Percentiles rank a stretch among this genome's conserved stretches.
Conservation (phyloP, 2,329 filamentous ascomycete genomes). For the Fusarium incarnatum region DNA sequence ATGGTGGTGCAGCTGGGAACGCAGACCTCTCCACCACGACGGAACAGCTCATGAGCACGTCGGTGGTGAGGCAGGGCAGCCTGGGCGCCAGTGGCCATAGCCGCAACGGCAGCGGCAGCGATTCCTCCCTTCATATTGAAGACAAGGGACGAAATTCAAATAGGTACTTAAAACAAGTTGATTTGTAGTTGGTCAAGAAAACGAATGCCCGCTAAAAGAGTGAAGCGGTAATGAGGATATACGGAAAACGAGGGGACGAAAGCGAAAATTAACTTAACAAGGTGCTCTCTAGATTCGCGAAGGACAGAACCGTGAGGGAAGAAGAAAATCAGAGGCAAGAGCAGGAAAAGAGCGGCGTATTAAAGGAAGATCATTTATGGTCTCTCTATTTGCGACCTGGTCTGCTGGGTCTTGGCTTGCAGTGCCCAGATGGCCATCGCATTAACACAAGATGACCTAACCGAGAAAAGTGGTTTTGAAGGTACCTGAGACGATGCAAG, state of each 20-base stretch:
- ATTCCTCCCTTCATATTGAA: slow-evolving; percentile 80
- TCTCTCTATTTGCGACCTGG: slow-evolving; percentile 35
- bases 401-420: slow-evolving; percentile 36
- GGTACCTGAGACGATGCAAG: slow-evolving; percentile 36
- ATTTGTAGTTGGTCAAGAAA: slow-evolving; percentile 51
- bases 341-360: slow-evolving; percentile 45
- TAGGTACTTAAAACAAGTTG: slow-evolving; percentile 28
- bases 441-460: slow-evolving; percentile 37
- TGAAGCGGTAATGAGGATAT: slow-evolving; percentile 75
- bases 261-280: slow-evolving; percentile 56
- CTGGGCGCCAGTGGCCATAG: slow-evolving; percentile 66
- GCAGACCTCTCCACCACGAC: slow-evolving; percentile 64
- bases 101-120: slow-evolving; percentile 73
- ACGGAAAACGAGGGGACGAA: slow-evolving; percentile 63
- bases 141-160: slow-evolving; percentile 43
- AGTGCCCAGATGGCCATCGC: slow-evolving; percentile 35
- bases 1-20: slow-evolving; percentile 76
- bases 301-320: slow-evolving; percentile 58
- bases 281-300: slow-evolving; percentile 63
- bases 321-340: slow-evolving; percentile 49
- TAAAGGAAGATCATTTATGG: slow-evolving; percentile 47
- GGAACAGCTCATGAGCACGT: slow-evolving; percentile 71
- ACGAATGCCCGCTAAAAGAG: slow-evolving; percentile 89
- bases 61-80: slow-evolving; percentile 69
- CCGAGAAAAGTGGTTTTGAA: slow-evolving; percentile 35